Base-by-base conservation (phyloP, 2,329 filamentous ascomycete genomes). In the Penicillium sp. region DNA sequence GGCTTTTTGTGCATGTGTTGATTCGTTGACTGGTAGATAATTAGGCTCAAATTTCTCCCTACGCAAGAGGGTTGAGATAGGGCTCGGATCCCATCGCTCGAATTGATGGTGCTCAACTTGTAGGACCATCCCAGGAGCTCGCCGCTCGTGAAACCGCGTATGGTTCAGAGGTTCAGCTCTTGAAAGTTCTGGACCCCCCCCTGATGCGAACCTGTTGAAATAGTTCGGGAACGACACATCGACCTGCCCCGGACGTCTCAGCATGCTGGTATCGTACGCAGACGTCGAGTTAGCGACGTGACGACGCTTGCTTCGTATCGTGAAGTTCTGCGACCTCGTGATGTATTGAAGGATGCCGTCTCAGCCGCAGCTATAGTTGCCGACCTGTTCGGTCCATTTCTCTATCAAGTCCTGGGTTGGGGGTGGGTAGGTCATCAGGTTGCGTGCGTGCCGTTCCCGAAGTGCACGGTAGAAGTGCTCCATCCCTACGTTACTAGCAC, bases 1-100 rank as follows among this genome's bases (percentile, higher is more conserved):
- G 13, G 69, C 60, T 9, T 56, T 58, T 21, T 45, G 55, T 1
- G 61, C 66, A 4, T 59, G 53, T 21, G 21, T 21, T 21, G 21
- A 21, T 2, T 2, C 3, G 64, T 52, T 2, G 50, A 54, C 2
- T 64, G 64, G 9, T 65, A 46, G n/a, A 69, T 60, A 2, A 9
- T 64, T 17, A 69, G 54, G 31, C 69, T 67, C 6, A 62, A 13
- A 11, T 21, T 9, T 2, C 62, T 61, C 3, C 57, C 46, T 3
- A 54, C 41, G 21, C 1, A 5, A 52, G 45, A 2, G 59, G 13
- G 6, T 41, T 7, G 13, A 63, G 62, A 41, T 69, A 67, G 5
- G 48, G 65, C 68, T 8, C 66, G 68, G 9, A 46, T 23, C 41
- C 45, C 21, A 9, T 44, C 47, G 1, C 21, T 13, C 7, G 50